These are phyloP conservation scores for Candida tibetensis DNA, from an alignment of 805 yeast genomes.

Conservation along the genomic window DNA sequence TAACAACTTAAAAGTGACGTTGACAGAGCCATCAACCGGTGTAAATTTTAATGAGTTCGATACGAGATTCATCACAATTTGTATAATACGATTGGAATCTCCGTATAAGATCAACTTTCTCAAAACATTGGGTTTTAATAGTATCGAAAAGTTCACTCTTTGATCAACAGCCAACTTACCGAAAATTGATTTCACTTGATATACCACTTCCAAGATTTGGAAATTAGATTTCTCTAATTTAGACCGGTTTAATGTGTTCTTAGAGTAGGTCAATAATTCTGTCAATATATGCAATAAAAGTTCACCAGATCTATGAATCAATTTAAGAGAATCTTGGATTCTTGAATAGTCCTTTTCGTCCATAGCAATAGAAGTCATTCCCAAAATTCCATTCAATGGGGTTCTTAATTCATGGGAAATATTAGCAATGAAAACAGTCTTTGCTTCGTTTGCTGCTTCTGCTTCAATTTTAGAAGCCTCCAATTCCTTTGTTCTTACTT, in stretches of 20 bases:
- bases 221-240: constrained; percentile 82
- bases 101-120: constrained; percentile 72
- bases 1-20: constrained; percentile 56
- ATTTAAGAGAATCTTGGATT: constrained; percentile 70
- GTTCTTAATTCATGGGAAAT: constrained; percentile 93
- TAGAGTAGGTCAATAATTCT: constrained; percentile 87
- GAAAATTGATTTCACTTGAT: constrained; percentile 84
- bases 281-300: constrained; percentile 83
- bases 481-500: constrained; percentile 79
- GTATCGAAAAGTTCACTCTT: constrained; percentile 63
- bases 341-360: constrained; percentile 70
- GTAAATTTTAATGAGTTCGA: constrained; percentile 91
- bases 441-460: constrained; percentile 94
- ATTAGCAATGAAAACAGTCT: constrained; percentile 88
- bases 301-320: constrained; percentile 91
- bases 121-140: constrained; percentile 56
- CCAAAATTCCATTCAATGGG: constrained; percentile 92
- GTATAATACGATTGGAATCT: constrained; percentile 86
- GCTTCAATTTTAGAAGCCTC: constrained; percentile 88
- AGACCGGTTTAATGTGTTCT: constrained; percentile 80
- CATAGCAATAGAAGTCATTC: constrained; percentile 93
- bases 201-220: constrained; percentile 72
- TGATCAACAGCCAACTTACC: constrained; percentile 76
- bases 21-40: constrained; percentile 80
- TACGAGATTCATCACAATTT: constrained; percentile 88